Evolutionary conservation across 176 grass and related monocot species (phyloP).

Genomic region (Urochloa ruziziensis): DNA sequence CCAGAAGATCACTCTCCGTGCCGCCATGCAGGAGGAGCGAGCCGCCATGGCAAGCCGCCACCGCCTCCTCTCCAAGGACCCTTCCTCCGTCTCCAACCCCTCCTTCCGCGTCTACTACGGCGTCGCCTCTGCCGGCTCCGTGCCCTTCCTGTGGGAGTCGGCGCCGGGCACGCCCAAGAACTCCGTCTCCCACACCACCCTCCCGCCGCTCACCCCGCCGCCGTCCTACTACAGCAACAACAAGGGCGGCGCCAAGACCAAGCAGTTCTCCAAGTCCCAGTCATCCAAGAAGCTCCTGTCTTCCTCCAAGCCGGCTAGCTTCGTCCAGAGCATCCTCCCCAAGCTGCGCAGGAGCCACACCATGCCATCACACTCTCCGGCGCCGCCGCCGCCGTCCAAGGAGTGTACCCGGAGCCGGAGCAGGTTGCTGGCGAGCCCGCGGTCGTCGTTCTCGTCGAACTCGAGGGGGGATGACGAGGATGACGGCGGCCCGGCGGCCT

Average conservation of each 20-base stretch:
- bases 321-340: slow-evolving; percentile 53
- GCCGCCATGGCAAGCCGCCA: slow-evolving; percentile 20
- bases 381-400: neutral
- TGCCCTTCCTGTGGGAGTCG: slow-evolving; percentile 72
- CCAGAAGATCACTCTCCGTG: slow-evolving; percentile 42
- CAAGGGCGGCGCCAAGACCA: slow-evolving; percentile 9
- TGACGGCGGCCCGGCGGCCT: neutral
- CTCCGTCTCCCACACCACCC: slow-evolving; percentile 18
- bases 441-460: slow-evolving; percentile 51
- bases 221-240: slow-evolving; percentile 53
- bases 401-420: slow-evolving; percentile 10
- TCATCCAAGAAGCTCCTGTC: slow-evolving; percentile 39
- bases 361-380: slow-evolving; percentile 18
- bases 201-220: slow-evolving; percentile 61
- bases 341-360: slow-evolving; percentile 49
- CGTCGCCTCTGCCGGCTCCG: slow-evolving; percentile 48
- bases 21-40: slow-evolving; percentile 30
- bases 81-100: slow-evolving; percentile 41
- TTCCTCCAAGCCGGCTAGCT: slow-evolving; percentile 30
- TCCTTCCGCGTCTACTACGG: slow-evolving; percentile 65
- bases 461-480: slow-evolving; percentile 38
- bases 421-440: slow-evolving; percentile 25
- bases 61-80: slow-evolving; percentile 39
- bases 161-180: slow-evolving; percentile 66
- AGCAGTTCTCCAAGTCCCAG: slow-evolving; percentile 33